Percentiles rank a stretch among this genome's conserved stretches.
phyloP scores from a whole-genome alignment of 208 protist genomes.

The Trypanosoma grayi region DNA sequence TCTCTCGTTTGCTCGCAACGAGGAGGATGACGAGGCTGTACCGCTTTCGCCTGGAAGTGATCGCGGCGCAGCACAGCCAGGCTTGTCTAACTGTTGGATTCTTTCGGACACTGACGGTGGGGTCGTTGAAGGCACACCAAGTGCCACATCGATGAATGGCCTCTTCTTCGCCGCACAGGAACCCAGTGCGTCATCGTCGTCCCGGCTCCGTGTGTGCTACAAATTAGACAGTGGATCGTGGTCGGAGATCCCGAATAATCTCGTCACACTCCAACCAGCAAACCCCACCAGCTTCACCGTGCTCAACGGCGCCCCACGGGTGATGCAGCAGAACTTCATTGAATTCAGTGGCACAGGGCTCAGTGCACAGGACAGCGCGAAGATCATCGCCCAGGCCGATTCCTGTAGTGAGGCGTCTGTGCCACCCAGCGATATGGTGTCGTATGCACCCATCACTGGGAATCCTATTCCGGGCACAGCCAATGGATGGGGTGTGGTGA shows the following conservation, averaged over 20 bases:
- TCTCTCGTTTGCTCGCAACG: conserved; percentile 57
- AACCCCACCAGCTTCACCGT: conserved; percentile 72
- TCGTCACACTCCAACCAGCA: conserved; percentile 52
- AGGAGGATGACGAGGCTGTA: conserved; percentile 25
- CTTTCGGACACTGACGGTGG: conserved; percentile 36
- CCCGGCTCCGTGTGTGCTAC: conserved; percentile 66
- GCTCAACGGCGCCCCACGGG: conserved; percentile 34
- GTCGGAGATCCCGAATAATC: conserved; percentile 66
- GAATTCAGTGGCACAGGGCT: conserved; percentile 60
- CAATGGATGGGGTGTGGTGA: conserved; percentile 54
- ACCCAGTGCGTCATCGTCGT: conserved; percentile 13
- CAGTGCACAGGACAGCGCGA: conserved; percentile 49
- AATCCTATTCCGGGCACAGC: conserved; percentile 15
- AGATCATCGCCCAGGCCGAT: conserved; percentile 61
- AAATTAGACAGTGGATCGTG: conserved; percentile 45
- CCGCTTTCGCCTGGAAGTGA: conserved; percentile 64
- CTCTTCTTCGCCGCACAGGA: conserved; percentile 60
- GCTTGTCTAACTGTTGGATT: conserved; percentile 71
- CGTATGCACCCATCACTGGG: conserved; percentile 27
- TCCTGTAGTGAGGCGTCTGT: conserved; percentile 64
- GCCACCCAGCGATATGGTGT: conserved; percentile 50
- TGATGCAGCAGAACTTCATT: conserved; percentile 54
- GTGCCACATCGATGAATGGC: conserved; percentile 43
- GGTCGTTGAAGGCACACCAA: conserved; percentile 52
- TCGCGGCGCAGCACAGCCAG: conserved; percentile 40